Base-by-base conservation (phyloP, 2,329 filamentous ascomycete species). In the Claviceps spartinae region DNA sequence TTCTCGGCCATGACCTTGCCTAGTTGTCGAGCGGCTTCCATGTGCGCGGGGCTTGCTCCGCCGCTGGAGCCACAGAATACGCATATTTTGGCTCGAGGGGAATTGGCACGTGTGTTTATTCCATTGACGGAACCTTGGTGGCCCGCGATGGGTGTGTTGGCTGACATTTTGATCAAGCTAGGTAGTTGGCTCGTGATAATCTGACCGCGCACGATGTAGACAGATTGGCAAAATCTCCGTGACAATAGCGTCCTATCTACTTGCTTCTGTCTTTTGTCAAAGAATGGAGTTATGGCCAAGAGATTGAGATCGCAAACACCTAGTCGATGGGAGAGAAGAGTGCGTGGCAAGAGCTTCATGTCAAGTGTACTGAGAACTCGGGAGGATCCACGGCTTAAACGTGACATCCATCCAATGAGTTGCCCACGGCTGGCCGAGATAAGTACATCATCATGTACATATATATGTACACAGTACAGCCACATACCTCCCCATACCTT, bases 51-150 rank as follows among this genome's bases (percentile, higher is more conserved):
- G 56, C 80, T 84, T 49, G 75, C 81, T 48, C 93, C 93, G 16
- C 77, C 67, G 8, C 81, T 84, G 50, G 93, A 81, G 63, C 91
- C 93, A 72, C 93, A 97, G 78, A 95, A 97, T 59, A 97, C 91
- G 67, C 88, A 95, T 65, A 96, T 85, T 57, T 87, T 87, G 54
- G 85, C 71, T 56, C 67, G 71, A 49, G 67, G 62, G 34, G 14
- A 8, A 18, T 26, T 38, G 36, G 20, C 7, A 18, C 36, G 30
- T 20, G 61, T 60, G 55, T 62, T 34, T 13, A 45, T 36, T 20
- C 59, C 58, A 49, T 60, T 61, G 18, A 52, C 57, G 14, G 59
- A 53, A 55, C 58, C 55, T 52, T 62, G 66, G 45, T 60, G 57
- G 50, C 55, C 52, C 22, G 56, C 54, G 34, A 54, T 45, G 42